Conservation (phyloP, 2,329 filamentous ascomycete genomes). For the Calonectria leucothoes region DNA sequence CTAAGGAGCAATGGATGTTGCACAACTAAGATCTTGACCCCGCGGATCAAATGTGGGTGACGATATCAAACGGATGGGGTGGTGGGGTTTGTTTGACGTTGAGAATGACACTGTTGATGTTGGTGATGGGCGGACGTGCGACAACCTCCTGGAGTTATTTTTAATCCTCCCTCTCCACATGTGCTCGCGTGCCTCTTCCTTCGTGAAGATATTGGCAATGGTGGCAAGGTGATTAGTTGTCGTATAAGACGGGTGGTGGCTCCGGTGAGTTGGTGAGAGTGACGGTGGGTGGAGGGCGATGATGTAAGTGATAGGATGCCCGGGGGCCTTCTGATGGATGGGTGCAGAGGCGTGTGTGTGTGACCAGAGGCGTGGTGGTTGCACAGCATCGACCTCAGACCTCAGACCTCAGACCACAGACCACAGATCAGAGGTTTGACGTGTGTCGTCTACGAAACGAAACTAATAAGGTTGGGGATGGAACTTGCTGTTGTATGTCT, state of each 20-base stretch:
- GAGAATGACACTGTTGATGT: background rate
- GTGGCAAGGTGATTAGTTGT: slow-evolving; percentile 5
- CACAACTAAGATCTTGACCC: background rate
- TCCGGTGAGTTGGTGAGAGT: background rate
- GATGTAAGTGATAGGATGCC: slow-evolving; percentile 26
- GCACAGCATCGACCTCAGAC: slow-evolving; percentile 15
- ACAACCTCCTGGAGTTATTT: background rate
- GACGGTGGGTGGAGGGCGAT: slow-evolving; percentile 7
- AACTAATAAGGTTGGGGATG: slow-evolving; percentile 10
- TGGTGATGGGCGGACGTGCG: background rate
- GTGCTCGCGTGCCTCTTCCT: background rate
- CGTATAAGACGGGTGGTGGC: slow-evolving; percentile 5
- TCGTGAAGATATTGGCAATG: background rate
- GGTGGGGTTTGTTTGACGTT: slow-evolving; percentile 4
- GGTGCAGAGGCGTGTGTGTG: slow-evolving; percentile 18
- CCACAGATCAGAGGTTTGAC: background rate
- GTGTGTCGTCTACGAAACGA: background rate
- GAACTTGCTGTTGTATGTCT: slow-evolving; percentile 9
- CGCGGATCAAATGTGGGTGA: background rate
- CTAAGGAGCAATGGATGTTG: background rate
- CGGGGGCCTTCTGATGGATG: background rate
- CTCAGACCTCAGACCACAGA: background rate
- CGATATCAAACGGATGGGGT: background rate
- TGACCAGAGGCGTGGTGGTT: slow-evolving; percentile 15
- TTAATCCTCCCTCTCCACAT: background rate